Base-by-base conservation (phyloP, 768 basidiomycete species). In the Rhodotorula graminis region DNA sequence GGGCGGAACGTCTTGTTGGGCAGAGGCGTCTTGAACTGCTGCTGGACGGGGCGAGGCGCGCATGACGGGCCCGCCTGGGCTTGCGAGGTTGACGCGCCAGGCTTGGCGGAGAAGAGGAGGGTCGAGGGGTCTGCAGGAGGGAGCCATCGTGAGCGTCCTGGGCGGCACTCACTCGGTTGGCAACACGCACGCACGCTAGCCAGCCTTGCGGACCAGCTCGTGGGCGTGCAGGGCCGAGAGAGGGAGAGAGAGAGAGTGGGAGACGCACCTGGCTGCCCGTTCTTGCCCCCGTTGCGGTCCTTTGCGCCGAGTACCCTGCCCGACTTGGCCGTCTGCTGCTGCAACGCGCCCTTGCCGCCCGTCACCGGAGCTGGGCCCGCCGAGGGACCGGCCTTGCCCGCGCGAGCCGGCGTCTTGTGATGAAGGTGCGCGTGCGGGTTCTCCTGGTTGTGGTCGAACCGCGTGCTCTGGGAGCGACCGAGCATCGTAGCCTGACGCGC, bases 371-470 rank as follows among this genome's bases (percentile, higher is more conserved):
- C 66, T 3, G 47, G 56, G 0, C 57, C 47, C 0, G 65, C 47
- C 3, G 37, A 19, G 8, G 27, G 19, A 14, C 10, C 33, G 57
- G 18, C 15, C 66, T 67, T 67, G 66, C 66, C 59, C 9, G 61
- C 47, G 61, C 66, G 66, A 0, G 66, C 58, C 27, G 66, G 66
- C 37, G 66, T 67, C 58, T 67, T 67, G 59, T 50, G 50, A 21
- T 57, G 65, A 27, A 42, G 65, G 58, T 50, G 58, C 31, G 40
- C 12, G 49, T 10, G 12, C 25, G 66, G 58, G 44, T 67, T 67
- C 66, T 67, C 66, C 33, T 37, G 47, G 58, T 67, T 67, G 58
- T 60, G 66, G 50, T 67, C 66, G 11, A 67, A 50, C 6, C 66
- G 66, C 10, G 37, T 50, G 5, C 49, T 40, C 37, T 67, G 59